phyloP scores from a whole-genome alignment of 2,329 filamentous ascomycete species.

The Xylariaceae sp. region DNA sequence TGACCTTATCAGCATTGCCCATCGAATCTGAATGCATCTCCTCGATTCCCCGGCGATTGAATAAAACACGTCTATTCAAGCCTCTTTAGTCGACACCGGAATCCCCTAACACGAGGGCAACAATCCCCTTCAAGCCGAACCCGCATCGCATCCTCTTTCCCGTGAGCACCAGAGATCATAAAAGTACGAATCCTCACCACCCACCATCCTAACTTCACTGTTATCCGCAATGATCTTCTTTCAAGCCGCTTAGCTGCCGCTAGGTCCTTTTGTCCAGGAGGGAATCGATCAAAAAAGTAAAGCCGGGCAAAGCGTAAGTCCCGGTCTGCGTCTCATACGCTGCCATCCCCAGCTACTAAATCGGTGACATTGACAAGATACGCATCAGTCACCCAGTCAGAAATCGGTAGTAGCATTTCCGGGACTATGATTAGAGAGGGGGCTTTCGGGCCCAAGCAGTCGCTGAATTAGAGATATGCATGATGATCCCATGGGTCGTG shows the following conservation, averaged over 20 bases:
- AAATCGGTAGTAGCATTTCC: constrained; percentile 36
- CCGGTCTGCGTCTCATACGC: constrained; percentile 38
- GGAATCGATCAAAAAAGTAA: constrained; percentile 35
- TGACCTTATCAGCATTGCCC: neutral
- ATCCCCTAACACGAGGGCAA: neutral
- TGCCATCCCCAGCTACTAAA: constrained; percentile 34
- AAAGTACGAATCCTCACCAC: constrained; percentile 24
- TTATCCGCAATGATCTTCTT: constrained; percentile 31
- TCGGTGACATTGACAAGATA: constrained; percentile 41
- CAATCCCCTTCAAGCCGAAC: neutral
- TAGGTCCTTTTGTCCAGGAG: constrained; percentile 12
- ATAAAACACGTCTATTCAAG: neutral
- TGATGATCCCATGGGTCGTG: constrained; percentile 38
- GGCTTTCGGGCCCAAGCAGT: constrained; percentile 46
- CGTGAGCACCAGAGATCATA: constrained; percentile 7
- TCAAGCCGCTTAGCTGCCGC: constrained; percentile 28
- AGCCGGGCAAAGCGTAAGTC: constrained; percentile 28
- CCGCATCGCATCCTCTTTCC: neutral
- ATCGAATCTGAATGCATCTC: neutral
- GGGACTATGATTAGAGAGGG: constrained; percentile 34
- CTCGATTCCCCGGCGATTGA: neutral
- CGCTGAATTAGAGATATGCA: constrained; percentile 35
- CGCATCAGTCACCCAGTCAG: constrained; percentile 40
- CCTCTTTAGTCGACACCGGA: neutral
- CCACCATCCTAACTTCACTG: constrained; percentile 17